Percentiles rank a stretch among this genome's conserved stretches.
phyloP scores from a whole-genome alignment of 305 asterid species.

The Vinca major region DNA sequence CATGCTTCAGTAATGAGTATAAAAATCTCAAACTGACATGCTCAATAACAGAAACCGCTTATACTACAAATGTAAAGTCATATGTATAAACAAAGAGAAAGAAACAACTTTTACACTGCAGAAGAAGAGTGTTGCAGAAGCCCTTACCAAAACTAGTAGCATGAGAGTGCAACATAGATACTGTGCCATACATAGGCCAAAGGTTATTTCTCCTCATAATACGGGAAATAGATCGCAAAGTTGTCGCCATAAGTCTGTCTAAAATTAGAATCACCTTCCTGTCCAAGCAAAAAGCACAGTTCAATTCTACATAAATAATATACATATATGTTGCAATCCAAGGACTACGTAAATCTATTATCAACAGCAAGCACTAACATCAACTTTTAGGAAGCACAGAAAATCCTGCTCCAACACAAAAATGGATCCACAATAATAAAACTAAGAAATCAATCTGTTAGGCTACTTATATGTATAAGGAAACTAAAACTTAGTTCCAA shows the following conservation, averaged over 20 bases:
- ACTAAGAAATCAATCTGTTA: background rate
- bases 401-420: background rate
- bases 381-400: background rate
- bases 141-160: conserved; percentile 81
- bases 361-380: background rate
- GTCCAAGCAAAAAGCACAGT: conserved; percentile 1
- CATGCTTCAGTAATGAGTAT: background rate
- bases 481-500: background rate
- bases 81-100: background rate
- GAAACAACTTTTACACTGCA: background rate
- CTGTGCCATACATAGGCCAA: conserved; percentile 23
- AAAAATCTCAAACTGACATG: background rate
- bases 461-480: too few species aligned
- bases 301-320: background rate
- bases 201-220: conserved; percentile 39
- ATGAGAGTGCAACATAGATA: conserved; percentile 58
- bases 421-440: background rate
- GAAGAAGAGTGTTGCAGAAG: background rate
- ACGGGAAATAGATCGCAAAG: conserved; percentile 47
- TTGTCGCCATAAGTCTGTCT: conserved; percentile 25
- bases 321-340: background rate
- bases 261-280: background rate
- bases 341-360: background rate
- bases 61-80: background rate
- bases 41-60: background rate